A percentile compares a stretch with the other conserved stretches of the same genome.
phyloP scores from a whole-genome alignment of 2,329 filamentous ascomycete genomes.

The Coleophoma eucalyptorum region DNA sequence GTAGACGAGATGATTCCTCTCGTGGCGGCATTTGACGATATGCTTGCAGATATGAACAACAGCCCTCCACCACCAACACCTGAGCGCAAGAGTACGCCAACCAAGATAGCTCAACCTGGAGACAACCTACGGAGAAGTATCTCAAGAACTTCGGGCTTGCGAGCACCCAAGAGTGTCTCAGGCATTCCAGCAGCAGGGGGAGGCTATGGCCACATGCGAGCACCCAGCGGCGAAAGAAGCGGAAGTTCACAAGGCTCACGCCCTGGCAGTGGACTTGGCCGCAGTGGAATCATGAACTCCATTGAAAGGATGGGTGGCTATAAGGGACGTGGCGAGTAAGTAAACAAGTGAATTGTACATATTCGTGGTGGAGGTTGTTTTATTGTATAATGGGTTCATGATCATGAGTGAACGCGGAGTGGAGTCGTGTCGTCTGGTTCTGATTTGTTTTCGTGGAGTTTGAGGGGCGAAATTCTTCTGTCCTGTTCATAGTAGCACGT shows the following conservation, averaged over 20 bases:
- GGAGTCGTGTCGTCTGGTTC: too few species aligned
- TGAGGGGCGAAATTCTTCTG: too few species aligned
- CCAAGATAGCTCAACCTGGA: background rate
- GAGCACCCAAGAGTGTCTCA: slow-evolving; percentile 49
- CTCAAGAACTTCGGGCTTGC: slow-evolving; percentile 50
- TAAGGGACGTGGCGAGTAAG: slow-evolving; percentile 23
- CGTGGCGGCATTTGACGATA: slow-evolving; percentile 36
- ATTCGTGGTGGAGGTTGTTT: too few species aligned
- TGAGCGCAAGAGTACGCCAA: slow-evolving; percentile 8
- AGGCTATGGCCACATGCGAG: slow-evolving; percentile 18
- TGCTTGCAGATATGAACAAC: slow-evolving; percentile 25
- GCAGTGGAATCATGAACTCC: slow-evolving; percentile 77
- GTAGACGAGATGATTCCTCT: slow-evolving; percentile 84
- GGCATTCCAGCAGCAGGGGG: slow-evolving; percentile 30
- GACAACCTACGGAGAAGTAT: background rate
- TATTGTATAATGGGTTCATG: too few species aligned
- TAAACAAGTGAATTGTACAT: background rate
- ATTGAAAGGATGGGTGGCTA: slow-evolving; percentile 84
- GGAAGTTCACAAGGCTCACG: slow-evolving; percentile 25
- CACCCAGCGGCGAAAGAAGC: slow-evolving; percentile 26
- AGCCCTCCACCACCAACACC: slow-evolving; percentile 20
- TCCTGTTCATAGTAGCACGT: too few species aligned
- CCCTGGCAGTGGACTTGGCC: slow-evolving; percentile 30
- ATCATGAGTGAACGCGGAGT: too few species aligned
- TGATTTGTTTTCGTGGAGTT: too few species aligned